Evolutionary conservation across 2,329 filamentous ascomycete species (phyloP).

Genomic region (Aschersonia sp.): DNA sequence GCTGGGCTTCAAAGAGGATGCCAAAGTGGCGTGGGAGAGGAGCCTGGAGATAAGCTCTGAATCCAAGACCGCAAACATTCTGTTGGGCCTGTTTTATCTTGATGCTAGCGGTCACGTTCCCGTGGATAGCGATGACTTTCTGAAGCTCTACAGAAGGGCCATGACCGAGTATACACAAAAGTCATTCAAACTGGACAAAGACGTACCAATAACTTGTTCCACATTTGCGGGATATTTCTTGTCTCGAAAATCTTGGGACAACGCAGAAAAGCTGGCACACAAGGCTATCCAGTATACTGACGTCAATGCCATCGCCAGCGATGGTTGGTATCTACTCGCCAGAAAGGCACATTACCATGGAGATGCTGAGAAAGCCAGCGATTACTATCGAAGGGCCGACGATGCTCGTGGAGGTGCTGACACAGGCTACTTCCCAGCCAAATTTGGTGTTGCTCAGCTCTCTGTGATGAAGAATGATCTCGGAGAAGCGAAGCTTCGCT

Average conservation of each 20-base stretch:
- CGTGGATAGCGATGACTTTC: conserved; percentile 73
- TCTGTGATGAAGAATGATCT: conserved; percentile 72
- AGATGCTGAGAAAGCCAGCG: conserved; percentile 58
- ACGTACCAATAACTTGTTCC: conserved; percentile 75
- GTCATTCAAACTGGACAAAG: conserved; percentile 86
- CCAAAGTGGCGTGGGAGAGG: conserved; percentile 80
- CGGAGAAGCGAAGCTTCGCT: conserved; percentile 78
- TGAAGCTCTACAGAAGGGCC: conserved; percentile 73
- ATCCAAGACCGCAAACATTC: conserved; percentile 79
- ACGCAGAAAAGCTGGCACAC: conserved; percentile 74
- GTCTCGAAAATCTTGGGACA: conserved; percentile 62
- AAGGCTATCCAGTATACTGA: conserved; percentile 94
- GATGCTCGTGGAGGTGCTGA: conserved; percentile 86
- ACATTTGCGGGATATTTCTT: conserved; percentile 87
- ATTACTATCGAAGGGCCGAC: conserved; percentile 83
- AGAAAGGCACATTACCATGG: conserved; percentile 79
- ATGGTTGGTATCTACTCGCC: conserved; percentile 92
- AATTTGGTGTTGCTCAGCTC: conserved; percentile 86
- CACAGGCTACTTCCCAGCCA: conserved; percentile 80
- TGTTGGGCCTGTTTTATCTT: conserved; percentile 81
- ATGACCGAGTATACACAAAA: conserved; percentile 92
- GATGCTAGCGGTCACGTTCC: conserved; percentile 72
- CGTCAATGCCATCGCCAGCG: conserved; percentile 89
- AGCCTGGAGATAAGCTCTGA: conserved; percentile 66
- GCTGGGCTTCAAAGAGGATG: conserved; percentile 84